These are phyloP conservation scores for Yamadazyma conglobata DNA, from an alignment of 1,139 yeast species.

Conservation along the genomic window DNA sequence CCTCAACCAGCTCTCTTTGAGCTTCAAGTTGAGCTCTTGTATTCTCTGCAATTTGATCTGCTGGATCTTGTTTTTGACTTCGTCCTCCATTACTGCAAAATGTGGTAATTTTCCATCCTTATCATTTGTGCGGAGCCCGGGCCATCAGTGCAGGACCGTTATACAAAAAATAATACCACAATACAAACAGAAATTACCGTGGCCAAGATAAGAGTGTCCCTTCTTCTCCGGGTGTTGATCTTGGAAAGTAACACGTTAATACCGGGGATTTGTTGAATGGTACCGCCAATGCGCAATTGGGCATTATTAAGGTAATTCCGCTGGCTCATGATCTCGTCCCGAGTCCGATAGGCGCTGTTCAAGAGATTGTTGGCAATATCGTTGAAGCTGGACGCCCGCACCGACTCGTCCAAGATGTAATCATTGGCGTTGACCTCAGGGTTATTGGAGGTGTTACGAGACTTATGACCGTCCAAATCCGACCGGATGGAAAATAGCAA, in stretches of 20 bases:
- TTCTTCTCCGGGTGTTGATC: slow-evolving; percentile 83
- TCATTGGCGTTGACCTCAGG: slow-evolving; percentile 46
- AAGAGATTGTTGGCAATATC: slow-evolving; percentile 74
- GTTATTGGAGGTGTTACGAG: slow-evolving; percentile 23
- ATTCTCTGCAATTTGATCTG: slow-evolving; percentile 61
- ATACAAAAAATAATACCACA: slow-evolving; percentile 55
- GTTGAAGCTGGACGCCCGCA: slow-evolving; percentile 71
- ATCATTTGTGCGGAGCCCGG: neutral
- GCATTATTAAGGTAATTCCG: slow-evolving; percentile 61
- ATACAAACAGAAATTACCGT: slow-evolving; percentile 70
- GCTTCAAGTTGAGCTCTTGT: slow-evolving; percentile 53
- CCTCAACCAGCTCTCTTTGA: slow-evolving; percentile 50
- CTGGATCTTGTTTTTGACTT: slow-evolving; percentile 28
- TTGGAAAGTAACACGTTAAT: slow-evolving; percentile 69
- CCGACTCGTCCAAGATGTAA: slow-evolving; percentile 75
- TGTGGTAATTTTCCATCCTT: too few relatives aligned
- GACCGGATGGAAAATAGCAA: slow-evolving; percentile 70
- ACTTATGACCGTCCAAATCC: slow-evolving; percentile 64
- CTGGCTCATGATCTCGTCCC: slow-evolving; percentile 80
- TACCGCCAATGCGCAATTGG: slow-evolving; percentile 57
- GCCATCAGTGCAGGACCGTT: slow-evolving; percentile 3
- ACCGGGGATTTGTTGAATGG: slow-evolving; percentile 76
- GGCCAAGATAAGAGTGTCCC: slow-evolving; percentile 86
- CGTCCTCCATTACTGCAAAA: slow-evolving; percentile 15
- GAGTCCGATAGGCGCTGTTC: slow-evolving; percentile 80